Conservation (phyloP, 306 rosid species). For the Rosa rugosa region DNA sequence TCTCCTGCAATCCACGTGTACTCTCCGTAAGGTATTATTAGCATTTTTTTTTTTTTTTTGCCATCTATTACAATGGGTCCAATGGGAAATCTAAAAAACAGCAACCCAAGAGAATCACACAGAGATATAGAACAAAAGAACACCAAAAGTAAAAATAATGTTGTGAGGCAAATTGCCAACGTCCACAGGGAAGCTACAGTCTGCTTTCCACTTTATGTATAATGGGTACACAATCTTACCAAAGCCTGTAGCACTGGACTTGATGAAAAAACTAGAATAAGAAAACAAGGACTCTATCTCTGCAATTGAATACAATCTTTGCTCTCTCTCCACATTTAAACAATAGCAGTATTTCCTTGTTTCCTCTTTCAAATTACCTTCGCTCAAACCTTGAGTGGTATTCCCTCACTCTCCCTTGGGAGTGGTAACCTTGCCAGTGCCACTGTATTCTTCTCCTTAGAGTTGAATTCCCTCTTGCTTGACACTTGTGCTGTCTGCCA, state of each 20-base stretch:
- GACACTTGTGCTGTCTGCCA: background rate
- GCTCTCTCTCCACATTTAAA: background rate
- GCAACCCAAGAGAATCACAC: background rate
- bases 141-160: background rate
- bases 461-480: background rate
- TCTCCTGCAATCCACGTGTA: slow-evolving; percentile 82
- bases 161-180: background rate
- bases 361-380: background rate
- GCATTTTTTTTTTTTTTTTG: background rate
- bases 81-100: background rate
- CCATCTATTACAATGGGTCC: background rate
- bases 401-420: background rate
- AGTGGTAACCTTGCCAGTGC: too few species aligned
- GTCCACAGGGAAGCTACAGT: background rate
- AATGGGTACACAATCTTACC: background rate
- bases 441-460: background rate
- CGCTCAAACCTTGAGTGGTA: background rate
- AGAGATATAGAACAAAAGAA: background rate
- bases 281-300: background rate
- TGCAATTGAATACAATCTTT: background rate
- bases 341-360: background rate
- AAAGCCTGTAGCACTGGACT: background rate
- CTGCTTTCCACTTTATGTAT: background rate
- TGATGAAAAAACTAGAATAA: background rate
- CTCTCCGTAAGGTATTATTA: slow-evolving; percentile 74